Evolutionary conservation across 257 asterid genomes (phyloP), one percentile per base, ranked within the genome.

Genomic region (Sherardia arvensis): DNA sequence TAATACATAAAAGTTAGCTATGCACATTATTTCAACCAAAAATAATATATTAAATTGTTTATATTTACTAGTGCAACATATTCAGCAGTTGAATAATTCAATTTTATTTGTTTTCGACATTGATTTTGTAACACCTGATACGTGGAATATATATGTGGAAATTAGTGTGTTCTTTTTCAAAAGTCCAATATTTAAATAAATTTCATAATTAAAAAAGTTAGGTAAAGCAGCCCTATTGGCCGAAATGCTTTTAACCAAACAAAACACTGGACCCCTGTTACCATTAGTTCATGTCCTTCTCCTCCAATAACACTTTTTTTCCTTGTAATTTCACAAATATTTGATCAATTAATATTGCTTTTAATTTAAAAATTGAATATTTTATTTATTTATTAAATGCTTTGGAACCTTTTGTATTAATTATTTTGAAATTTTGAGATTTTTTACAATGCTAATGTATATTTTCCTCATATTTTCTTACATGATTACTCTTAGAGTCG

Each of bases 201-300:
- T n/a, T n/a, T n/a, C 15, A 54, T 30, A 72, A 57, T 61, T 47
- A 45, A 29, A n/a, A 68, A 56, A 76, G 83, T 82, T 82, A 73
- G 89, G 89, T 80, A 85, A 80, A 80, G 81, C 80, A 77, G 65
- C 68, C 20, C 66, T 59, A 80, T 80, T 82, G 83, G 79, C 67
- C 62, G 76, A 70, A 72, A 74, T 79, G 74, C 53, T 71, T 68
- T 64, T 66, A 65, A 65, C 36, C 69, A 72, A 69, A 59, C 56
- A 62, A 15, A 57, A 64, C 27, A 75, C 75, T 43, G 66, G 73
- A 75, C 65, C 70, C 25, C 73, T 5, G 12, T 12, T 38, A 38
- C 65, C 62, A 57, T 69, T 63, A 55, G 9, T 27, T 4, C 22
- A 57, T 27, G 61, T 27, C 61, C 30, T 55, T 30, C 21, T 28